phyloP scores from a whole-genome alignment of 352 stramenopile genomes.

The Phytophthora nicotianae region DNA sequence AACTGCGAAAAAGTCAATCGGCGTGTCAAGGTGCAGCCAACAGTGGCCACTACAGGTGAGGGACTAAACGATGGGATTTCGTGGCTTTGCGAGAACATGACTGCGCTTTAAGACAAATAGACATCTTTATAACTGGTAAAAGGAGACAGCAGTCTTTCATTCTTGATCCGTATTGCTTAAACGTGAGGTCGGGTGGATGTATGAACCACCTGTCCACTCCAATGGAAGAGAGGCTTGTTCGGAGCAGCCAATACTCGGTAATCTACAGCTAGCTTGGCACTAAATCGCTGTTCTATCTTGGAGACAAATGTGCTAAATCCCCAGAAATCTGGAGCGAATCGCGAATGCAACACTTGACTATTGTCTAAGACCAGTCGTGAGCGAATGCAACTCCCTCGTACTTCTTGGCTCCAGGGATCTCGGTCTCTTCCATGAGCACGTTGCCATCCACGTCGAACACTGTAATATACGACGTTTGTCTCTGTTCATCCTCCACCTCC shows the following conservation, averaged over 20 bases:
- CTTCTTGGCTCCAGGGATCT: conserved; percentile 91
- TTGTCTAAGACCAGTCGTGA: conserved; percentile 68
- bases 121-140: conserved; percentile 8
- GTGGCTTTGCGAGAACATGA: conserved; percentile 86
- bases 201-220: conserved; percentile 9
- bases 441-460: conserved; percentile 93
- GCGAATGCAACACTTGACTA: neutral
- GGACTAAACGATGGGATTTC: conserved; percentile 73
- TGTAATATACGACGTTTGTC: conserved; percentile 93
- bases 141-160: conserved; percentile 34
- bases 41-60: conserved; percentile 79
- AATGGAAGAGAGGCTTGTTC: conserved; percentile 10
- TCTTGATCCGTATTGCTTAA: conserved; percentile 28
- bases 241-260: conserved; percentile 9
- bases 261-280: conserved; percentile 31
- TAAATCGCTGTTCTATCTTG: conserved; percentile 28
- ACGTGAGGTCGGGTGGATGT: conserved; percentile 3
- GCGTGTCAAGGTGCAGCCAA: conserved; percentile 65
- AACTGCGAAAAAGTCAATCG: conserved; percentile 52
- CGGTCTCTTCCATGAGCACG: conserved; percentile 90
- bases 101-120: conserved; percentile 49
- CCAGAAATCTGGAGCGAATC: neutral
- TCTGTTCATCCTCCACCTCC: conserved; percentile 89
- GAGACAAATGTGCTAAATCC: conserved; percentile 14
- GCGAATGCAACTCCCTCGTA: conserved; percentile 94